Base-by-base conservation (phyloP, 768 basidiomycete genomes). In the Cyathus striatus region DNA sequence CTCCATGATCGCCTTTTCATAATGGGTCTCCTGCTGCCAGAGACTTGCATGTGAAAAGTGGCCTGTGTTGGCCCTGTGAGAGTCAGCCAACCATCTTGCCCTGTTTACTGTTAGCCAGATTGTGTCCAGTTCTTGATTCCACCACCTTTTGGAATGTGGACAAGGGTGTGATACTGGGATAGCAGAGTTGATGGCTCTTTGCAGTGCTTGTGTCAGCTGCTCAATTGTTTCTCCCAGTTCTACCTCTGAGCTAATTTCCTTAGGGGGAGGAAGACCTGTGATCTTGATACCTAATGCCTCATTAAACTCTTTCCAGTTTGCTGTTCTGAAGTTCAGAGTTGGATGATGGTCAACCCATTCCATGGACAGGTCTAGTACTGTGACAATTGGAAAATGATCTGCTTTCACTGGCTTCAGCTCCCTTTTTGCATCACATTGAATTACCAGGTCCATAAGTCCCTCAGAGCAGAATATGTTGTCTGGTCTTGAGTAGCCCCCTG, bases 341-440 rank as follows among this genome's bases (percentile, higher is more conserved):
- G 48, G 42, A 20, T 1, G 27, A 16, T 1, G 39, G 23, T 2
- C 1, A 6, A 17, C 24, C 1, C 27, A 18, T 20, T 9, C 17
- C 1, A 42, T 24, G 0, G 41, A 23, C 5, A 69, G 22, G 25
- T 68, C 53, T 0, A 75, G 6, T 1, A 44, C 33, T 1, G 52
- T 64, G 7, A 49, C 20, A 6, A 78, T 67, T 0, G 66, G 71
- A 40, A 63, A 59, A 51, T 78, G 72, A 53, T 76, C 73, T 1
- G 68, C 63, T 1, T 42, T 38, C 0, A 52, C 26, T 0, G 61
- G 64, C 3, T 40, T 42, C 0, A 25, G 9, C 0, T 46, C 42
- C 0, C 48, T 49, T 2, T 41, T 24, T 0, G 56, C 54, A 3
- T 59, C 39, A 53, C 72, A 76, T 5, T 25, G 10, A 6, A 60